Base-by-base conservation (phyloP, 768 basidiomycete species). In the Leccinum uliginosum region DNA sequence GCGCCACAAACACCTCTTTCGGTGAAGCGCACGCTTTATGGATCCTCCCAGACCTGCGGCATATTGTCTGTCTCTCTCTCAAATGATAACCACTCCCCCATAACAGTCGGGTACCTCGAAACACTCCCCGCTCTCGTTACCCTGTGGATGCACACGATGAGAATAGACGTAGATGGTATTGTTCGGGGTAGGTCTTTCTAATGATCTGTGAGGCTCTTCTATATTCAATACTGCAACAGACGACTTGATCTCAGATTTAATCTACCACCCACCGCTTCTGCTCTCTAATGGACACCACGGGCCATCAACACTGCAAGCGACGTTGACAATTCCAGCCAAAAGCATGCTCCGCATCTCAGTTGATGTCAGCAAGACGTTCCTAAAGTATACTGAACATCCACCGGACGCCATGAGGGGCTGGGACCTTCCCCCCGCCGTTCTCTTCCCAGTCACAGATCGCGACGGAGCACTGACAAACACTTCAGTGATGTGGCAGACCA, bases 341-440 rank as follows among this genome's bases (percentile, higher is more conserved):
- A 79, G 81, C 56, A 86, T 82, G 0, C 67, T 93, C 6, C 76
- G 78, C 8, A 73, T 98, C 53, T 80, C 77, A 17, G 78, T 95
- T 68, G 87, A 87, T 32, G 84, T 93, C 65, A 79, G 82, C 34
- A 93, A 93, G 69, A 81, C 88, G 1, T 97, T 94, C 67, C 74
- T 99, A 54, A 84, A 87, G 51, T 98, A 98, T 69, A 95, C 93
- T 11, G 95, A 98, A 66, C 95, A 98, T 69, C 93, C 89, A 10
- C 93, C 95, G 0, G 96, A 98, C 67, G 92, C 96, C 2, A 89
- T 94, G 67, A 80, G 97, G 40, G 97, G 97, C 4, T 95, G 94
- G 86, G 93, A 98, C 63, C 76, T 98, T 0, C 91, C 93, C 2
- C 85, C 90, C 0, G 94, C 91, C 2, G 82, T 97, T n/a, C 77